These are phyloP conservation scores for Candida lessepsii DNA, from an alignment of 805 yeast species.

Conservation along the genomic window DNA sequence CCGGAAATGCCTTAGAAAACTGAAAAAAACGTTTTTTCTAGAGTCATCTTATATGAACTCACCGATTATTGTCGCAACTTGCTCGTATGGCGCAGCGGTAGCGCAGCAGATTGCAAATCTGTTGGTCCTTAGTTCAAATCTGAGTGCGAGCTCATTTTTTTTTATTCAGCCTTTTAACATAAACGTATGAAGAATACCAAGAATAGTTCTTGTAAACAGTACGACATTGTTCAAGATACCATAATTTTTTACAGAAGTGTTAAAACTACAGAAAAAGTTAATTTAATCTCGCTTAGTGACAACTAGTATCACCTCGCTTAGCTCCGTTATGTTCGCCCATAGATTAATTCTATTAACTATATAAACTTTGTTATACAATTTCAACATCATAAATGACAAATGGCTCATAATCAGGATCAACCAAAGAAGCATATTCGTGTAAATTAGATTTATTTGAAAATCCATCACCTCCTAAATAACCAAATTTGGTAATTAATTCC, in stretches of 20 bases:
- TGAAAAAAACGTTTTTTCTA: too few species aligned
- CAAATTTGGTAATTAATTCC: constrained; percentile 72
- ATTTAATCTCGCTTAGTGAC: too few species aligned
- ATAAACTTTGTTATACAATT: constrained; percentile 22
- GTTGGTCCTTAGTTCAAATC: constrained; percentile 97
- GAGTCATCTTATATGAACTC: too few species aligned
- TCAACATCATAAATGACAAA: constrained; percentile 74
- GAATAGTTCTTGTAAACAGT: too few species aligned
- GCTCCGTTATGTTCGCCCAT: too few species aligned
- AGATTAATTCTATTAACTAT: not conserved
- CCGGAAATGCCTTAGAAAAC: too few species aligned
- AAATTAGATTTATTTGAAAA: constrained; percentile 68
- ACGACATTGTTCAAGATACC: too few species aligned
- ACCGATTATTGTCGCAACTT: not conserved
- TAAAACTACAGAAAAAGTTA: too few species aligned
- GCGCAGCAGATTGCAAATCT: constrained; percentile 99
- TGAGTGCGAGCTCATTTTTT: constrained; percentile 75
- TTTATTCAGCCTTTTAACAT: constrained; percentile 10
- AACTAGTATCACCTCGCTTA: too few species aligned
- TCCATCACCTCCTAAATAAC: constrained; percentile 90
- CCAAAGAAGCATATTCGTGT: constrained; percentile 86
- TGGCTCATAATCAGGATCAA: constrained; percentile 94
- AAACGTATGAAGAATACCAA: too few species aligned
- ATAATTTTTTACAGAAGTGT: too few species aligned
- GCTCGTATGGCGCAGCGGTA: constrained; percentile 91